Percentiles rank a stretch among this genome's conserved stretches.
Conservation (phyloP, 2,329 filamentous ascomycete species). For the Pseudomassariella vexata region DNA sequence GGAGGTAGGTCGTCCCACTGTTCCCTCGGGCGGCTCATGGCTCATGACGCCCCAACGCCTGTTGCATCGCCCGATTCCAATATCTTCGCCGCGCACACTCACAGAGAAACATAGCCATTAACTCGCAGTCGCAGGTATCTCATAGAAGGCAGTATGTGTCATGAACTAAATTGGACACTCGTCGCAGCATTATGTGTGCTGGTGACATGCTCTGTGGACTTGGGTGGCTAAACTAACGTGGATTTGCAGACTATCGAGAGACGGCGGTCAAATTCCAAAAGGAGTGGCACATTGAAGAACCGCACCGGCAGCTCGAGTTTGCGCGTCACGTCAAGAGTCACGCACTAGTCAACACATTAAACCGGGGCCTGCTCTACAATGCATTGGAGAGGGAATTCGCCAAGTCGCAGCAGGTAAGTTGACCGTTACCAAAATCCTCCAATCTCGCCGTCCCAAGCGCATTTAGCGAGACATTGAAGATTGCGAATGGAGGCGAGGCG, state of each 20-base stretch:
- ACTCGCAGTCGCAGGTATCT: conserved; percentile 41
- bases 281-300: conserved; percentile 59
- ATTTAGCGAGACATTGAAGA: conserved; percentile 5
- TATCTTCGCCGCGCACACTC: conserved; percentile 11
- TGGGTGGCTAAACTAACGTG: conserved; percentile 23
- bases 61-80: conserved; percentile 16
- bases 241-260: conserved; percentile 56
- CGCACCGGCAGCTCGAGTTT: conserved; percentile 58
- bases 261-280: conserved; percentile 63
- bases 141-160: conserved; percentile 55
- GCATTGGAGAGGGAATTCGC: conserved; percentile 52
- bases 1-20: conserved; percentile 56
- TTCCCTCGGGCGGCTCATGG: too few relatives aligned
- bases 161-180: neutral
- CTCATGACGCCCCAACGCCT: conserved; percentile 17
- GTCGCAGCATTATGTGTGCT: neutral
- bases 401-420: conserved; percentile 40
- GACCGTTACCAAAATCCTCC: neutral
- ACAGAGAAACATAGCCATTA: conserved; percentile 4
- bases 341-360: conserved; percentile 57
- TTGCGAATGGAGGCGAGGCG: conserved; percentile 1
- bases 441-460: conserved; percentile 1
- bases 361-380: conserved; percentile 58
- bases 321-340: conserved; percentile 60
- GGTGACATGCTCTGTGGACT: neutral